Percentiles rank a stretch among this genome's conserved stretches.
phyloP scores from a whole-genome alignment of 129 eudicot genomes.

The Artemisia annua region DNA sequence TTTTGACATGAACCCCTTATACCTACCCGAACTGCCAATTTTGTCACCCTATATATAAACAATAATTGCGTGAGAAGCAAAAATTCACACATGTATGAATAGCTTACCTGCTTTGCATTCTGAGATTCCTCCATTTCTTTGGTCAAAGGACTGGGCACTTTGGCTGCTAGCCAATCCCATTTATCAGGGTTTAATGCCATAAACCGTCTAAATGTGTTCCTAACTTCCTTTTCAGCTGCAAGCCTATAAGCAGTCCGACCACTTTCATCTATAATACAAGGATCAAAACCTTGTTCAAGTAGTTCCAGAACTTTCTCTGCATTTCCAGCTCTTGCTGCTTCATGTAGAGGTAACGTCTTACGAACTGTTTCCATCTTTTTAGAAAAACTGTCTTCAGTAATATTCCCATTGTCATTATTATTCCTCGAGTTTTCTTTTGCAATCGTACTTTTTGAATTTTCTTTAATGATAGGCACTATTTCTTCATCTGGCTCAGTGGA shows the following conservation, averaged over 20 bases:
- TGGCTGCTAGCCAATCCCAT: conserved; percentile 95
- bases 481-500: conserved; percentile 45
- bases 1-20: too few relatives aligned
- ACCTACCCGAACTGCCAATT: too few relatives aligned
- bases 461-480: conserved; percentile 20
- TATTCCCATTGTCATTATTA: neutral
- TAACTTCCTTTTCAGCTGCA: conserved; percentile 82
- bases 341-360: conserved; percentile 59
- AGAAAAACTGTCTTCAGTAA: neutral
- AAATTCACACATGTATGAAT: too few relatives aligned
- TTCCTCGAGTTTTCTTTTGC: neutral
- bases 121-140: conserved; percentile 94
- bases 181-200: conserved; percentile 80
- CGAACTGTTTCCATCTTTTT: neutral
- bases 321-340: conserved; percentile 65
- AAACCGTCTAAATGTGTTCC: conserved; percentile 74
- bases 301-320: conserved; percentile 56
- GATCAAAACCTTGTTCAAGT: conserved; percentile 69
- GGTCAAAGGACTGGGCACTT: conserved; percentile 81
- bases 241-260: conserved; percentile 76
- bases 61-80: too few relatives aligned
- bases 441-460: conserved; percentile 25
- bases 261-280: conserved; percentile 75
- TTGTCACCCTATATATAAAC: too few relatives aligned
- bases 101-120: conserved; percentile 91